Conservation (phyloP, 1,284 basidiomycete genomes). For the Inonotus obliquus region DNA sequence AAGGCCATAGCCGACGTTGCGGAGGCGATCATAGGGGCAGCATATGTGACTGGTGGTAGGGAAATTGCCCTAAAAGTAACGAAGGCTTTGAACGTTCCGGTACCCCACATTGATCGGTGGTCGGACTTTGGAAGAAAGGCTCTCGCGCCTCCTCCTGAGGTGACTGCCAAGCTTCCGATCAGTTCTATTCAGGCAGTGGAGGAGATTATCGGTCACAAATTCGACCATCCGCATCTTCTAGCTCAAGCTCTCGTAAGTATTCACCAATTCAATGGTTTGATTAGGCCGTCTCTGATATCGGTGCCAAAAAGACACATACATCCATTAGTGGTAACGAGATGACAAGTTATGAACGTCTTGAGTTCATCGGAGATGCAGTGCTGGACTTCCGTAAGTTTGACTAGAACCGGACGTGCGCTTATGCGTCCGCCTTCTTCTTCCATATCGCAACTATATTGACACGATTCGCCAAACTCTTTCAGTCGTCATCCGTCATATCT, state of each 20-base stretch:
- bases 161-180: slow-evolving; percentile 38
- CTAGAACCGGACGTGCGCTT: not conserved
- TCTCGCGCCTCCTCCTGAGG: slow-evolving; percentile 36
- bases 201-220: slow-evolving; percentile 53
- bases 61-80: slow-evolving; percentile 57
- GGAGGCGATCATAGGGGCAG: slow-evolving; percentile 79
- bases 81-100: slow-evolving; percentile 58
- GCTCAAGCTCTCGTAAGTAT: slow-evolving; percentile 63
- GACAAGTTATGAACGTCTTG: slow-evolving; percentile 65
- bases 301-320: slow-evolving; percentile 50
- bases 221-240: slow-evolving; percentile 57
- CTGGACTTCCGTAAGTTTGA: slow-evolving; percentile 61
- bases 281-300: not conserved
- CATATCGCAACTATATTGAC: not conserved
- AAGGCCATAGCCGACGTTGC: slow-evolving; percentile 78
- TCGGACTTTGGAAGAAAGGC: slow-evolving; percentile 58
- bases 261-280: not conserved
- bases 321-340: slow-evolving; percentile 51
- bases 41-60: slow-evolving; percentile 64
- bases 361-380: slow-evolving; percentile 80
- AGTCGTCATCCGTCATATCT: slow-evolving; percentile 76
- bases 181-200: slow-evolving; percentile 54
- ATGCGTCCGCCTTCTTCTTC: not conserved
- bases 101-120: slow-evolving; percentile 61
- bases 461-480: slow-evolving; percentile 14